Evolutionary conservation across 2,329 filamentous ascomycete genomes (phyloP).

Genomic region (Thelonectria discophora): DNA sequence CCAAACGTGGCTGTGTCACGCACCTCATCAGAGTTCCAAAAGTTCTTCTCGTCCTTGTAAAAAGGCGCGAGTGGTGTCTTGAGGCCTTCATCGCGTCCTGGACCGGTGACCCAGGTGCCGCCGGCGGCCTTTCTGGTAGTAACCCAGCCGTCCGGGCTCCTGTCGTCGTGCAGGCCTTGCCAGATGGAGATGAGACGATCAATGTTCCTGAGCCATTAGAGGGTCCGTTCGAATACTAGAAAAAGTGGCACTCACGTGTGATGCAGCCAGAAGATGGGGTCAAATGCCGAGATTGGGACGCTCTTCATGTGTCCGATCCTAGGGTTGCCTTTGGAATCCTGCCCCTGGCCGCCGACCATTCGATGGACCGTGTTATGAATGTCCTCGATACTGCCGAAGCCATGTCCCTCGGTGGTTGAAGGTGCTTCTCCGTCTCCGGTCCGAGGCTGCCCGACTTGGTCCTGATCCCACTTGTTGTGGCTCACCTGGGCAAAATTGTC

Average conservation of each 20-base stretch:
- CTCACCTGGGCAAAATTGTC: constrained; percentile 8
- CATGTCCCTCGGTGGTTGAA: not conserved
- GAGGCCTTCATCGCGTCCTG: not conserved
- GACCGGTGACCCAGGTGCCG: no score
- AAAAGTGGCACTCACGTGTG: constrained; percentile 9
- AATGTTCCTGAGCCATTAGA: no score
- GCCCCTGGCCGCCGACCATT: not conserved
- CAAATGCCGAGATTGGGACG: constrained; percentile 1
- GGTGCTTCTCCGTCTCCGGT: no score
- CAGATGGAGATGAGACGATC: not conserved
- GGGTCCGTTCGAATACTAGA: not conserved
- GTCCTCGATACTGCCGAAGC: constrained; percentile 27
- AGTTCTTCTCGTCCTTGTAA: constrained; percentile 1
- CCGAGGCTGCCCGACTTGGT: not conserved
- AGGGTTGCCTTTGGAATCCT: not conserved
- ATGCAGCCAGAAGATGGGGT: constrained; percentile 15
- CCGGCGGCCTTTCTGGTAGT: not conserved
- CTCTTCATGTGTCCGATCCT: constrained; percentile 5
- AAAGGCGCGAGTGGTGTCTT: constrained; percentile 19
- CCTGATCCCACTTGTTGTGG: not conserved
- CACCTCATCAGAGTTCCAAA: constrained; percentile 22
- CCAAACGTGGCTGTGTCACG: constrained; percentile 17
- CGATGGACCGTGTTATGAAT: constrained; percentile 19
- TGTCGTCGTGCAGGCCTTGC: not conserved
- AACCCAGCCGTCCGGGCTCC: not conserved